Evolutionary conservation across 257 asterid species (phyloP), one percentile per base, ranked within the genome.

Genomic region (Primulina huaijiensis): DNA sequence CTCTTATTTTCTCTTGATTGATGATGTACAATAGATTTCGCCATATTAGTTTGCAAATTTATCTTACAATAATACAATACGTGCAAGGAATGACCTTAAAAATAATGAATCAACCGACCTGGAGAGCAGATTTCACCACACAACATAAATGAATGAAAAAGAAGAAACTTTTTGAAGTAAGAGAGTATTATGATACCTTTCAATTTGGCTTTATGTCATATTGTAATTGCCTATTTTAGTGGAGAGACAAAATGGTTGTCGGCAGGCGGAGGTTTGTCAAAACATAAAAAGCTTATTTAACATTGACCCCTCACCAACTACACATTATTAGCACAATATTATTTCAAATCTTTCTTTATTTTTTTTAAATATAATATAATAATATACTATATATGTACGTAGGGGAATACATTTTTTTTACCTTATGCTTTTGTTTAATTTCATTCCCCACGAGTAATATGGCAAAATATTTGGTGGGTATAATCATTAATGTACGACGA

Each of bases 401-500:
- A 46, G 55, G 67, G 12, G 60, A n/a, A 23, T 31, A 4, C n/a
- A 35, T 68, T 73, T 46, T 21, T 5, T 62, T 30, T 6, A 30
- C 52, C 46, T 6, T 17, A 67, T 73, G 60, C 29, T 61, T 74
- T 60, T 76, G 67, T 75, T 75, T 53, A 75, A 37, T 80, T 76
- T 67, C 65, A 80, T 66, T 76, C 64, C 69, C 46, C 70, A 75
- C 82, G 72, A 34, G 2, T 62, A 69, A 74, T 23, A 68, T 60
- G 67, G 65, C 65, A 68, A 69, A 73, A 60, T 65, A 31, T 66
- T 76, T 61, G 72, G 79, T 43, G 20, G 72, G 68, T 74, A 64
- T 81, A 83, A 89, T 89, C 68, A 87, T 7, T 9, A 8, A 8
- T 7, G 3, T 7, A 37, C 78, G 85, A 70, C 80, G 75, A 65